Base-by-base conservation (phyloP, 768 basidiomycete species). In the Rhizopogon vinicolor region DNA sequence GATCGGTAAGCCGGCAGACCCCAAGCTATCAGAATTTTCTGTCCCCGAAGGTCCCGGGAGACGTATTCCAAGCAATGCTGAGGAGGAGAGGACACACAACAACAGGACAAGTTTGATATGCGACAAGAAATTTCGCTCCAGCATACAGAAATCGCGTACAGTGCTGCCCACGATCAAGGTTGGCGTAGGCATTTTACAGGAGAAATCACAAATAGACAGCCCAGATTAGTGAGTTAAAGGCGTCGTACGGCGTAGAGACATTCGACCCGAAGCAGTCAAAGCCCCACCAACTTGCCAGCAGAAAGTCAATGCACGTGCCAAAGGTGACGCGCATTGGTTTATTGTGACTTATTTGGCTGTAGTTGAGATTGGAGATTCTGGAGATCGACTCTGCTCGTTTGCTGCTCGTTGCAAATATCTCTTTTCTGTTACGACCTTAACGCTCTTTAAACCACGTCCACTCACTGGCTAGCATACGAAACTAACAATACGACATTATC, bases 111-210 rank as follows among this genome's bases (percentile, higher is more conserved):
- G 76, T 62, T 83, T 87, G 53, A 87, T 57, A 63, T 91, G 84
- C 0, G 87, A 78, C 33, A 91, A 74, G 49, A 88, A 72, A 61
- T 91, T 90, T 51, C 89, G 78, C 67, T 90, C 89, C 13, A 91
- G 77, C 87, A 90, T 88, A 68, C 81, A 85, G 58, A 82, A 88
- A 65, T 91, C 89, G 63, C 87, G 76, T n/a, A 86, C 85, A 6
- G 74, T 74, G 60, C 87, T 85, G 43, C 83, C 83, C 25, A 68
- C 68, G 59, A 83, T 81, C 51, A 75, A 70, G 10, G 81, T 48
- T 60, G 56, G 74, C 41, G 63, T 58, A 57, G 62, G 29, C 67
- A 62, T 59, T 29, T 41, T 16, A 25, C 31, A 4, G 51, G 42
- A 48, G 31, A 49, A 2, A 1, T 2, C 13, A 18, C 43, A 37